A percentile compares a stretch with the other conserved stretches of the same genome.
Evolutionary conservation across 176 grass and related monocot genomes (phyloP).

Genomic region (Ananas comosus): DNA sequence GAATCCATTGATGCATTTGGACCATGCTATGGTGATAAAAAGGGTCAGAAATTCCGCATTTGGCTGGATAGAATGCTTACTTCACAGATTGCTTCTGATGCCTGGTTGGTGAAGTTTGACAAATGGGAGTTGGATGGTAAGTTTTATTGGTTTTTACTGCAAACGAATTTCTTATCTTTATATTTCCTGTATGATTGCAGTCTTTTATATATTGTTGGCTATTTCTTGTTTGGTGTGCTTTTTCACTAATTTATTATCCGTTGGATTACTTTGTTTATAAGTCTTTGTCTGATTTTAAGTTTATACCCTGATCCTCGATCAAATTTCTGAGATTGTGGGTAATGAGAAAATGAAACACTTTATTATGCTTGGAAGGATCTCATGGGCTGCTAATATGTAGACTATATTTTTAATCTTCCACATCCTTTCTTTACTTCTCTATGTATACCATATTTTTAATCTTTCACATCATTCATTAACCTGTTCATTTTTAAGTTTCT

Average conservation of each 20-base stretch:
- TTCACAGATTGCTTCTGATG: slow-evolving; percentile 40
- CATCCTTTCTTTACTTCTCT: not conserved
- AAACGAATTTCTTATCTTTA: slow-evolving; percentile 12
- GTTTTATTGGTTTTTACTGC: not conserved
- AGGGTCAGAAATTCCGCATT: slow-evolving; percentile 42
- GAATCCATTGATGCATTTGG: slow-evolving; percentile 37
- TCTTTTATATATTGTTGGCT: not conserved
- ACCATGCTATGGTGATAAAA: slow-evolving; percentile 57
- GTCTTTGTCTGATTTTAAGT: not conserved
- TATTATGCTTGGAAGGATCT: not conserved
- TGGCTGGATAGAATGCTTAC: slow-evolving; percentile 79
- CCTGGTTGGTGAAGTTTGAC: slow-evolving; percentile 79
- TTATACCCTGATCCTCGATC: not conserved
- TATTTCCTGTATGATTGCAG: slow-evolving; percentile 4
- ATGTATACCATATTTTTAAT: not conserved
- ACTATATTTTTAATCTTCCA: not conserved
- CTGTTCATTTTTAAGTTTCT: not conserved
- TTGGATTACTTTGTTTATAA: not conserved
- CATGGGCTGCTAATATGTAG: not conserved
- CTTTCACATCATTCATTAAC: not conserved
- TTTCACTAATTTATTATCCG: not conserved
- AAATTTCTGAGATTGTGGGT: not conserved
- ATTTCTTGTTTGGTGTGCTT: slow-evolving; percentile 3
- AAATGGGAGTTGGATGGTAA: slow-evolving; percentile 78
- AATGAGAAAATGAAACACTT: not conserved